Percentiles rank a stretch among this genome's conserved stretches.
Evolutionary conservation across 306 rosid species (phyloP).

Genomic region (Astragalus glycyphyllos): DNA sequence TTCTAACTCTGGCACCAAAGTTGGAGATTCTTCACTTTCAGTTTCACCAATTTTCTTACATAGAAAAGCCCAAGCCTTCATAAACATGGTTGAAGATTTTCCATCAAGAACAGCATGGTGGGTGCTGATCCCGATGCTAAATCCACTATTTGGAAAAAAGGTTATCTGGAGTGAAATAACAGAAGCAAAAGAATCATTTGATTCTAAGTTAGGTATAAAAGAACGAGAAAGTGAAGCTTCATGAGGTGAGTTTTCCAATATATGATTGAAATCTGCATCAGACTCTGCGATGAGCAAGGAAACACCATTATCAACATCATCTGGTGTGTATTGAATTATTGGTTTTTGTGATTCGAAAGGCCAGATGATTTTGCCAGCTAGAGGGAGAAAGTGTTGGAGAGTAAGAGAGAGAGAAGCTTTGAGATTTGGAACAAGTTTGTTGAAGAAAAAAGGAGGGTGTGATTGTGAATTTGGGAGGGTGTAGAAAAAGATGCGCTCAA

Average conservation of each 20-base stretch:
- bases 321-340: constrained; percentile 43
- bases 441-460: constrained; percentile 23
- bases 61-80: constrained; percentile 62
- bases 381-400: constrained; percentile 59
- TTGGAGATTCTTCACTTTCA: not conserved
- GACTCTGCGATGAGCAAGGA: constrained; percentile 57
- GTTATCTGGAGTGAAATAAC: constrained; percentile 59
- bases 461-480: constrained; percentile 31
- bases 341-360: constrained; percentile 50
- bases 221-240: constrained; percentile 40
- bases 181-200: constrained; percentile 41
- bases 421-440: constrained; percentile 53
- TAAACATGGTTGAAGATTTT: constrained; percentile 46
- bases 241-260: constrained; percentile 33
- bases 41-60: constrained; percentile 16
- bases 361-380: constrained; percentile 61
- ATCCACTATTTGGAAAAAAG: constrained; percentile 54
- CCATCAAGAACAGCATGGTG: constrained; percentile 70
- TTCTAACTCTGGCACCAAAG: constrained; percentile 36
- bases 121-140: constrained; percentile 51
- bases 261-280: constrained; percentile 38
- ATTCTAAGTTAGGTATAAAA: constrained; percentile 53
- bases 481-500: constrained; percentile 59
- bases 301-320: constrained; percentile 51
- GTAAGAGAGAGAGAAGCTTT: constrained; percentile 63